Conservation (phyloP, 768 basidiomycete species). For the Kwoniella bestiolae region DNA sequence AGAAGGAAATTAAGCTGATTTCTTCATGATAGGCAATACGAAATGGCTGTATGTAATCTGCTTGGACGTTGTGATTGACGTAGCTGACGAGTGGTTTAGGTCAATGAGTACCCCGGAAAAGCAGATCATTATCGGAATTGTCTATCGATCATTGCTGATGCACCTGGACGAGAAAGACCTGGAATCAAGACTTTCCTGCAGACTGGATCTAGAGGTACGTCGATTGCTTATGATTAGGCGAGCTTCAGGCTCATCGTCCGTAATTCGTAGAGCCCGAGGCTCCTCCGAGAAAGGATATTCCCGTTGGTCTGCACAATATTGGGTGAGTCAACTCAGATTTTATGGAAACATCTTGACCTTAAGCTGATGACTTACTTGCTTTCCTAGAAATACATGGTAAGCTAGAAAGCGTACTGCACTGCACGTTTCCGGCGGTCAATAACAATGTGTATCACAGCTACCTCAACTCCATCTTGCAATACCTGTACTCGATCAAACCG, state of each 20-base stretch:
- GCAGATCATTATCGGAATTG: slow-evolving; percentile 46
- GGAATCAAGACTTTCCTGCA: slow-evolving; percentile 40
- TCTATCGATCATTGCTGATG: slow-evolving; percentile 44
- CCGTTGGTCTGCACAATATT: slow-evolving; percentile 53
- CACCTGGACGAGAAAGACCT: slow-evolving; percentile 40
- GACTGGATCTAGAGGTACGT: slow-evolving; percentile 38
- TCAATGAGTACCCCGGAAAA: slow-evolving; percentile 46
- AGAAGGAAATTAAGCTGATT: not conserved
- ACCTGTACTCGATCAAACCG: slow-evolving; percentile 52
- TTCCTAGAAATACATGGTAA: slow-evolving; percentile 53
- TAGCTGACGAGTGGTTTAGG: slow-evolving; percentile 13
- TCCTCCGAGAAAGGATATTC: slow-evolving; percentile 44
- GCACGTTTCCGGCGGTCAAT: too few relatives aligned
- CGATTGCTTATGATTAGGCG: too few relatives aligned
- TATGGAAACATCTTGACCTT: not conserved
- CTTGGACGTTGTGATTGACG: not conserved
- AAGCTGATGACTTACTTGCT: slow-evolving; percentile 17
- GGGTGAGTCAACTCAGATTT: slow-evolving; percentile 32
- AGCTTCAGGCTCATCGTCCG: too few relatives aligned
- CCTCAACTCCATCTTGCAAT: slow-evolving; percentile 56
- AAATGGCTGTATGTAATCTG: slow-evolving; percentile 41
- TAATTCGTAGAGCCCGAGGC: slow-evolving; percentile 32
- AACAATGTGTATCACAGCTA: slow-evolving; percentile 35
- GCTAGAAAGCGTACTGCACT: not conserved
- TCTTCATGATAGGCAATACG: slow-evolving; percentile 40